Evolutionary conservation across 1,284 basidiomycete genomes (phyloP).

Genomic region (Cryptococcus sp.): DNA sequence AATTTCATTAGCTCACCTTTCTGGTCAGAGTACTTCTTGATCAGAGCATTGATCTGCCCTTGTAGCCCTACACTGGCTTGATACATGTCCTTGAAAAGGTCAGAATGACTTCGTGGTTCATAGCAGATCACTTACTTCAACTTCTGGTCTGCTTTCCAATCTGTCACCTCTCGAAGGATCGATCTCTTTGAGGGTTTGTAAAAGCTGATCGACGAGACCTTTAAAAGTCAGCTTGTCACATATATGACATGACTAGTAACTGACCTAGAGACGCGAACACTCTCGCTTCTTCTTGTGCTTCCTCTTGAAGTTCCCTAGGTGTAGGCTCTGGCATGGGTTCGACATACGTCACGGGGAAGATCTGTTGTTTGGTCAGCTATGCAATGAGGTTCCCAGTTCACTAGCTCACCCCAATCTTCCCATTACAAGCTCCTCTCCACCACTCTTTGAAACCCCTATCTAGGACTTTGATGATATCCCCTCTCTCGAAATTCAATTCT

Average conservation of each 20-base stretch:
- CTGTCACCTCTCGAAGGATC: conserved; percentile 72
- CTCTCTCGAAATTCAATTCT: conserved; percentile 87
- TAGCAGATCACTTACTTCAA: conserved; percentile 60
- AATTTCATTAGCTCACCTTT: conserved; percentile 61
- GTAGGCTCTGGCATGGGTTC: conserved; percentile 86
- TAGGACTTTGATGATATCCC: conserved; percentile 93
- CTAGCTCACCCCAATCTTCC: conserved; percentile 67
- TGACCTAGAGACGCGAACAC: conserved; percentile 53
- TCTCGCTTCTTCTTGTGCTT: conserved; percentile 82
- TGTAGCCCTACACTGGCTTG: conserved; percentile 80
- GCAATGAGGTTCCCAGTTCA: not conserved
- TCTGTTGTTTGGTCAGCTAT: conserved; percentile 41
- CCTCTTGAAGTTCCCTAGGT: conserved; percentile 68
- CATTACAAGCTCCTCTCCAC: conserved; percentile 94
- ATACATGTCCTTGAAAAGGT: conserved; percentile 72
- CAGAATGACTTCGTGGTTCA: not conserved
- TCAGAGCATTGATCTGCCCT: conserved; percentile 91
- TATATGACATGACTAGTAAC: not conserved
- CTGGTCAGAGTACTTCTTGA: conserved; percentile 91
- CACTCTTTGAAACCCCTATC: conserved; percentile 95
- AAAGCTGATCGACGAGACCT: conserved; percentile 79
- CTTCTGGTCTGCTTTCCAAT: conserved; percentile 88
- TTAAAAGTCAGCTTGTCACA: conserved; percentile 44
- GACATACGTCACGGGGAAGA: conserved; percentile 98
- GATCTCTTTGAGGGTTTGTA: conserved; percentile 71